phyloP scores from a whole-genome alignment of 176 grass and related monocot genomes.

The Paspalum notatum region DNA sequence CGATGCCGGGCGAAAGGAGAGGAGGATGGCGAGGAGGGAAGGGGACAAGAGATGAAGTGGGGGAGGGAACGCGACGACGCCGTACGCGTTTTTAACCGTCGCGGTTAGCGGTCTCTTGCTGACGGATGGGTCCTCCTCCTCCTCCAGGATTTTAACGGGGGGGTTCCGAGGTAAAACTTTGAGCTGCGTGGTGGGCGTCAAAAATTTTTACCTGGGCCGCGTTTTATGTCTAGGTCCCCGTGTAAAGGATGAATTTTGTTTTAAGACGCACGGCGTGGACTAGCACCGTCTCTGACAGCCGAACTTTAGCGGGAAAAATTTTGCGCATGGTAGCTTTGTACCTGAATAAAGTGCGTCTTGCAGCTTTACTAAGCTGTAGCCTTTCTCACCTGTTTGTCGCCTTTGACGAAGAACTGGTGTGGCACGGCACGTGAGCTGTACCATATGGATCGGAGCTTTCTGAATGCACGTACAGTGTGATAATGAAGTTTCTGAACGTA shows the following conservation, averaged over 20 bases:
- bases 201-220: neutral
- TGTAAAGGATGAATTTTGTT: neutral
- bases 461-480: neutral
- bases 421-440: conserved; percentile 9
- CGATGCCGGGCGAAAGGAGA: conserved; percentile 2
- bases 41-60: neutral
- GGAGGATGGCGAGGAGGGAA: neutral
- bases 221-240: neutral
- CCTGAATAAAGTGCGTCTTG: conserved; percentile 22
- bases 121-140: neutral
- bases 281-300: conserved; percentile 5
- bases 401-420: neutral
- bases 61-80: conserved; percentile 52
- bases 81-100: conserved; percentile 64
- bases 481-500: neutral
- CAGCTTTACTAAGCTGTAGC: conserved; percentile 25
- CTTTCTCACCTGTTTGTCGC: neutral
- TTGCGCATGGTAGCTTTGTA: conserved; percentile 27
- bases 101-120: conserved; percentile 33
- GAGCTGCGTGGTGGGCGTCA: neutral
- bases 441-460: neutral
- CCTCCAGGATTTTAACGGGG: conserved; percentile 2
- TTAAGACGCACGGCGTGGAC: neutral
- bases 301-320: conserved; percentile 21
- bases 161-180: conserved; percentile 27